Conservation (phyloP, 257 asterid species). For the Jacaranda mimosifolia region DNA sequence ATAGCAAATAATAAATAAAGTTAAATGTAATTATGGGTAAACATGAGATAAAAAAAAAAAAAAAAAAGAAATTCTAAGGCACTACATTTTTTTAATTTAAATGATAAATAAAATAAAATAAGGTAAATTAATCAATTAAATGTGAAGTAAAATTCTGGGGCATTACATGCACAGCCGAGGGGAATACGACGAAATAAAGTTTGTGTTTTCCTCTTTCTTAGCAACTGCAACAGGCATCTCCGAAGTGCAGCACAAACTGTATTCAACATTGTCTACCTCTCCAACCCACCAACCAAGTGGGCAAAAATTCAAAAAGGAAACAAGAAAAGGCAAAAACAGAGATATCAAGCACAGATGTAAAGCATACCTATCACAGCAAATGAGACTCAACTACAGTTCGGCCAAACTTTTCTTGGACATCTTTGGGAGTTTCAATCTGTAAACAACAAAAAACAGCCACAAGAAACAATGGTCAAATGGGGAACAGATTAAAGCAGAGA, state of each 20-base stretch:
- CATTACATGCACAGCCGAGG: neutral
- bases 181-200: neutral
- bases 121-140: no score
- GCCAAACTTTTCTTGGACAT: constrained; percentile 88
- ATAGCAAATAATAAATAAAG: no score
- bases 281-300: neutral
- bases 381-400: constrained; percentile 84
- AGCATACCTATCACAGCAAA: constrained; percentile 59
- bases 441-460: constrained; percentile 25
- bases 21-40: no score
- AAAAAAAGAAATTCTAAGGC: no score
- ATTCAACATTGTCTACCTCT: neutral
- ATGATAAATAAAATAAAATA: no score
- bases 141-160: no score
- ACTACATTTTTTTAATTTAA: no score
- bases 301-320: neutral
- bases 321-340: neutral
- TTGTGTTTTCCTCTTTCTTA: neutral
- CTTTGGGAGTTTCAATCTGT: constrained; percentile 93
- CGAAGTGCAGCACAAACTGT: neutral
- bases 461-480: constrained; percentile 1
- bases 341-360: neutral
- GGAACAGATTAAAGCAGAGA: constrained; percentile 12
- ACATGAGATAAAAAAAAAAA: no score
- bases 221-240: no score